Base-by-base conservation (phyloP, 805 yeast genomes). In the Metschnikowia borealis region DNA sequence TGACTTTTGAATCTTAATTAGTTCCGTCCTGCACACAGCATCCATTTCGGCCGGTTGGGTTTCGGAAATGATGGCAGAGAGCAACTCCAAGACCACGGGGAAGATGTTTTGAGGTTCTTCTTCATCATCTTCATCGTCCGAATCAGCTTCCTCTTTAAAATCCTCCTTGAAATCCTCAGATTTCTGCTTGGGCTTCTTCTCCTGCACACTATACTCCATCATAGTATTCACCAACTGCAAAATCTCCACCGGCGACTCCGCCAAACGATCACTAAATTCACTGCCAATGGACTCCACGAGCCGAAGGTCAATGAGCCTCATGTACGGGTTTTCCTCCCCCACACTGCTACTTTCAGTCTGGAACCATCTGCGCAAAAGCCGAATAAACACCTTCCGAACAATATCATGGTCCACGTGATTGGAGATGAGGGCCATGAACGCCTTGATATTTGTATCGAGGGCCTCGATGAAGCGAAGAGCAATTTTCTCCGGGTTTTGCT, bases 351-450 rank as follows among this genome's bases (percentile, higher is more conserved):
- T 36, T n/a, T 57, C 46, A 11, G 49, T 37, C 2, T 63, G 59
- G 11, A 87, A 71, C 91, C 96, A 88, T 56, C 83, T 70, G 50
- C 76, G 75, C 53, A 92, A 67, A 0, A 83, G 65, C 0, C 53
- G 54, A 3, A 82, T 64, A 56, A 89, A 86, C 2, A 75, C 65
- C 32, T 59, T 67, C 50, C 70, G 79, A 2, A 80, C 64, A 11
- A 74, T 63, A 0, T 66, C 69, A 39, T 80, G 80, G 49, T 79
- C 81, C 6, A 84, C 59, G 23, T 78, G 72, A n/a, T 10, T 23
- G 44, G 70, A 68, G 48, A 88, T 64, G 3, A 87, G 57, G 4
- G 66, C 68, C 1, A 79, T 46, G 43, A 70, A 70, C 20, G 56
- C 50, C 10, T 49, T 52, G 34, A 69, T 62, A 15, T 55, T 50